Evolutionary conservation across 108 stramenopile species (phyloP).

Genomic region (Fragilariopsis cylindrus): DNA sequence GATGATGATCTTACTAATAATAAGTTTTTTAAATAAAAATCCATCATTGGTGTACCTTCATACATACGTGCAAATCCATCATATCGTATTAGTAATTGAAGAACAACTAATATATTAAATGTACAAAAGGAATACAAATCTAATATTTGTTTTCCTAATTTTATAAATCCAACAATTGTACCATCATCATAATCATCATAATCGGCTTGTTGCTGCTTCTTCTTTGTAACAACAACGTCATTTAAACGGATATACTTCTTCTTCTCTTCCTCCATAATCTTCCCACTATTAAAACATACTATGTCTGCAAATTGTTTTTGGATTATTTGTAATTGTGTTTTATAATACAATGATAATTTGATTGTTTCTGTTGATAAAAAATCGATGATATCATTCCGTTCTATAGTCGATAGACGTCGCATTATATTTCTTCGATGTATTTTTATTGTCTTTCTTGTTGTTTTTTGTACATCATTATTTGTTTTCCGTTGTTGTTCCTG

Average conservation of each 20-base stretch:
- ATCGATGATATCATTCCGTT: slow-evolving; percentile 41
- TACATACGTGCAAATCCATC: slow-evolving; percentile 61
- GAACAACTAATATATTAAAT: slow-evolving; percentile 56
- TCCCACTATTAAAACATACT: too few species aligned
- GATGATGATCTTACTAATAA: background rate
- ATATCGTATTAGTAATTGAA: slow-evolving; percentile 71
- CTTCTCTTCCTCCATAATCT: background rate
- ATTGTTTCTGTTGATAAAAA: slow-evolving; percentile 43
- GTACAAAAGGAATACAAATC: slow-evolving; percentile 68
- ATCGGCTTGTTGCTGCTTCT: slow-evolving; percentile 1
- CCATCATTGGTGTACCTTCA: slow-evolving; percentile 62
- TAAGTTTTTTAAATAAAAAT: slow-evolving; percentile 61
- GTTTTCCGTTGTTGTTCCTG: background rate
- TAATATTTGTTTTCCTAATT: slow-evolving; percentile 51
- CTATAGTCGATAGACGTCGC: slow-evolving; percentile 35
- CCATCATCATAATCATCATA: background rate
- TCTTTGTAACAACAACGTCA: background rate
- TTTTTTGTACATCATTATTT: background rate
- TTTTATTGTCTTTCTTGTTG: background rate
- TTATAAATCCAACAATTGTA: background rate
- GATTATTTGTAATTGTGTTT: slow-evolving; percentile 39
- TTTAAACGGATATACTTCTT: background rate
- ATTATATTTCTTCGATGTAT: slow-evolving; percentile 29
- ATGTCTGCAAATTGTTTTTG: slow-evolving; percentile 3
- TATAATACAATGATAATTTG: slow-evolving; percentile 39